Conservation (phyloP, 2,329 filamentous ascomycete genomes). For the Fusarium pseudocircinatum region DNA sequence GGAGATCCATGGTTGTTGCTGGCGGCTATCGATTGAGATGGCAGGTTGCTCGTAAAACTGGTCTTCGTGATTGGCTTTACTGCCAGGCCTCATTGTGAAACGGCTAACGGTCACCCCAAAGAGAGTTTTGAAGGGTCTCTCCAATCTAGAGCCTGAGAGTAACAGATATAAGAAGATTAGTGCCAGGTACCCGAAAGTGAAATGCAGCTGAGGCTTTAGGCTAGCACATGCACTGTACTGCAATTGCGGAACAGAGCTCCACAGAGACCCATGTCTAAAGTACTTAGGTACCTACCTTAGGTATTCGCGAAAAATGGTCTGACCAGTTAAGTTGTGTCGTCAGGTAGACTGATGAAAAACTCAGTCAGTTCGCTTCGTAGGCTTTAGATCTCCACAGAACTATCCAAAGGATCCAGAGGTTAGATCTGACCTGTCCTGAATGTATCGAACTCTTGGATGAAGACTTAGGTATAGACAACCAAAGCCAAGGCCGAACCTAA, state of each 20-base stretch:
- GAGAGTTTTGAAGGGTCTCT: not conserved
- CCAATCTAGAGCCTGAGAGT: not conserved
- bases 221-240: not conserved
- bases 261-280: not conserved
- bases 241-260: not conserved
- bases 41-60: not conserved
- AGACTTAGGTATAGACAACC: not conserved
- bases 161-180: slow-evolving; percentile 18
- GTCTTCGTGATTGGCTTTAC: slow-evolving; percentile 22
- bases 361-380: not conserved
- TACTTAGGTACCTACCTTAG: not conserved
- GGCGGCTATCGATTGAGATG: slow-evolving; percentile 27
- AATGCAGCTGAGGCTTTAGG: slow-evolving; percentile 20
- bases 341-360: not conserved
- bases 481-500: not conserved
- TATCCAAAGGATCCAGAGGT: not conserved
- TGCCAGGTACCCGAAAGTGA: slow-evolving; percentile 36
- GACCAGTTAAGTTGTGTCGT: not conserved
- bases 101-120: slow-evolving; percentile 22
- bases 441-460: not conserved
- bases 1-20: slow-evolving; percentile 10
- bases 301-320: not conserved
- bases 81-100: not conserved
- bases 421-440: not conserved
- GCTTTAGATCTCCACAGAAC: not conserved